Evolutionary conservation across 2,329 filamentous ascomycete genomes (phyloP), one percentile per base, ranked within the genome.

Genomic region (Claviceps fusiformis): DNA sequence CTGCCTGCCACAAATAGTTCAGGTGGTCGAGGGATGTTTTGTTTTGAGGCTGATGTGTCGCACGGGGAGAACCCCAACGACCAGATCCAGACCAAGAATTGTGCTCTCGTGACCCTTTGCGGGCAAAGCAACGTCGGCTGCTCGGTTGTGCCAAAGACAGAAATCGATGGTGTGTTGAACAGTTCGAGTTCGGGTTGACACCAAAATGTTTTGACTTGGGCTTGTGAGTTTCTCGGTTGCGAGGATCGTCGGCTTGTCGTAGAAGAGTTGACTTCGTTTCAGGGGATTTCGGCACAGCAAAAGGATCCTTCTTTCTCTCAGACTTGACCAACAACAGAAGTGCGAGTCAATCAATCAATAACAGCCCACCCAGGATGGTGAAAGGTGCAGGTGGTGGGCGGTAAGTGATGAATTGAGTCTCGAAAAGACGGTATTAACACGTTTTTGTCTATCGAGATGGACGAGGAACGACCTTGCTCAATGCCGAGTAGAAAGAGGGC

Each of bases 401-500:
- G 56, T 51, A 60, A 59, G 57, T 47, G 48, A 46, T 19, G 48
- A 46, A 39, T 37, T 55, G 54, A 52, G 54, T 51, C 41, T 52
- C 41, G 33, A 19, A 19, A 45, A 11, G 19, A 29, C 48, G n/a
- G 41, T 10, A 10, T 27, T 10, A 33, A 37, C n/a, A 47, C 27
- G 48, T 19, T 46, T 47, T 46, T n/a, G 10, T 37, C 35, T 46
- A 27, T 35, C n/a, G 33, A 35, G 15, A 15, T 24, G 47, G 29
- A 37, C 15, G 31, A 37, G n/a, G 10, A 10, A 37, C 60, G 61
- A 51, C 61, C 53, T 59, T 60, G 59, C 10, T 3, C 62, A 70
- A 67, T 63, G 63, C 67, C 62, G 63, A 68, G 63, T 65, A 66
- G 64, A 64, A 66, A 65, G 65, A 68, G 65, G 65, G 64, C 59